phyloP scores from a whole-genome alignment of 1,284 basidiomycete genomes.

The Ustilago sp. region DNA sequence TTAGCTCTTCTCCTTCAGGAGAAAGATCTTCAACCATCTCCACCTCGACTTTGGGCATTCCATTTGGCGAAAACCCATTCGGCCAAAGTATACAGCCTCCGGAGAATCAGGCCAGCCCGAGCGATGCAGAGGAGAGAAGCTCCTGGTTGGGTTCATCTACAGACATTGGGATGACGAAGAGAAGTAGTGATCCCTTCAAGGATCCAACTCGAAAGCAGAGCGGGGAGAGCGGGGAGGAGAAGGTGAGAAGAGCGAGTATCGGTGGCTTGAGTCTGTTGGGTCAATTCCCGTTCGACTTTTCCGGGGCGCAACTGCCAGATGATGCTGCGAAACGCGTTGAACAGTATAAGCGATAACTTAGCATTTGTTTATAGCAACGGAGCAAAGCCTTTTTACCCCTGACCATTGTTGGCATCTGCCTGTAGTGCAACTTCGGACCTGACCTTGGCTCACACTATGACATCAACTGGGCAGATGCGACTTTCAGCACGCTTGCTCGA shows the following conservation, averaged over 20 bases:
- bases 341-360: slow-evolving; percentile 16
- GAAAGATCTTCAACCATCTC: slow-evolving; percentile 14
- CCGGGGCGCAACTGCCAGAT: slow-evolving; percentile 1
- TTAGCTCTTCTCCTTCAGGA: neutral
- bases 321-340: slow-evolving; percentile 22
- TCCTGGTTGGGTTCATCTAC: slow-evolving; percentile 15
- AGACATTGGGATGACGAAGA: neutral
- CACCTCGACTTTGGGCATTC: slow-evolving; percentile 44
- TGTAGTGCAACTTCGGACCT: too few relatives aligned
- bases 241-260: slow-evolving; percentile 7
- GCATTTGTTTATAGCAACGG: too few relatives aligned
- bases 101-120: slow-evolving; percentile 11
- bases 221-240: neutral
- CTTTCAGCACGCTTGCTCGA: too few relatives aligned
- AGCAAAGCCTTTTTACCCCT: neutral
- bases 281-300: slow-evolving; percentile 28
- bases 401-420: too few relatives aligned
- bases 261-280: slow-evolving; percentile 36
- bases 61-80: slow-evolving; percentile 45
- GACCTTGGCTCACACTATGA: too few relatives aligned
- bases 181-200: slow-evolving; percentile 15
- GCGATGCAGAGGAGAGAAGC: slow-evolving; percentile 16
- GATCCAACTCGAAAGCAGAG: neutral
- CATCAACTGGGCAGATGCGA: too few relatives aligned
- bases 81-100: slow-evolving; percentile 1